Percentiles rank a stretch among this genome's conserved stretches.
These are phyloP conservation scores for Sugiyamaella sp. DNA, from an alignment of 1,139 yeast genomes.

Conservation along the genomic window DNA sequence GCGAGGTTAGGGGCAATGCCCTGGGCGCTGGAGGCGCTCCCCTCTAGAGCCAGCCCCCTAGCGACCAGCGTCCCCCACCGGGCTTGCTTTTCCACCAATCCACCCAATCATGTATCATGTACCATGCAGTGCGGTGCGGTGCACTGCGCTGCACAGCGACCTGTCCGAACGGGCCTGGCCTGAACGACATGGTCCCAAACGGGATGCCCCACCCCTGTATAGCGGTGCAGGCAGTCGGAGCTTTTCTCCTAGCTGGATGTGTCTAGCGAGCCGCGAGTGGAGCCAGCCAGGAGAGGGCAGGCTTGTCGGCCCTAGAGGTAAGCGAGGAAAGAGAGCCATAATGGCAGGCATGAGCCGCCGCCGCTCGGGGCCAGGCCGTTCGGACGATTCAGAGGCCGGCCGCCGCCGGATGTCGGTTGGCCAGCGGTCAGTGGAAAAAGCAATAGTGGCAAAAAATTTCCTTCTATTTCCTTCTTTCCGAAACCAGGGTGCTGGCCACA, in stretches of 20 bases:
- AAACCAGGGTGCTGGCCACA: no score
- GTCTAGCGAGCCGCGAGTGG: neutral
- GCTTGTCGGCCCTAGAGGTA: no score
- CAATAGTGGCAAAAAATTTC: neutral
- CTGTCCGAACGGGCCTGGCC: neutral
- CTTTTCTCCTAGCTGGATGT: neutral
- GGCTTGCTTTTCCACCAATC: neutral
- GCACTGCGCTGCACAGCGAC: slow-evolving; percentile 7
- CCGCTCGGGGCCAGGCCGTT: neutral
- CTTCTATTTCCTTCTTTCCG: neutral
- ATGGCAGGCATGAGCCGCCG: no score
- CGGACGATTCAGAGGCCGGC: neutral
- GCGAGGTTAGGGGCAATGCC: neutral
- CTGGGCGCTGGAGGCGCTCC: neutral
- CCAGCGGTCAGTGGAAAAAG: neutral
- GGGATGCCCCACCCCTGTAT: slow-evolving; percentile 1
- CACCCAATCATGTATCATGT: slow-evolving; percentile 4
- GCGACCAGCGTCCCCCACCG: no score
- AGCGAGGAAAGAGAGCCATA: no score
- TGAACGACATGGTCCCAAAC: slow-evolving; percentile 3
- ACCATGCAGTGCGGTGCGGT: neutral
- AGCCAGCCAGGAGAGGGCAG: neutral
- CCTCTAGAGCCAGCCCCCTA: no score
- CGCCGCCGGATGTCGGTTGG: neutral
- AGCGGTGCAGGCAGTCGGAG: slow-evolving; percentile 1